These are phyloP conservation scores for Cystobasidium pallidum DNA, from an alignment of 1,284 basidiomycete species.

Conservation along the genomic window DNA sequence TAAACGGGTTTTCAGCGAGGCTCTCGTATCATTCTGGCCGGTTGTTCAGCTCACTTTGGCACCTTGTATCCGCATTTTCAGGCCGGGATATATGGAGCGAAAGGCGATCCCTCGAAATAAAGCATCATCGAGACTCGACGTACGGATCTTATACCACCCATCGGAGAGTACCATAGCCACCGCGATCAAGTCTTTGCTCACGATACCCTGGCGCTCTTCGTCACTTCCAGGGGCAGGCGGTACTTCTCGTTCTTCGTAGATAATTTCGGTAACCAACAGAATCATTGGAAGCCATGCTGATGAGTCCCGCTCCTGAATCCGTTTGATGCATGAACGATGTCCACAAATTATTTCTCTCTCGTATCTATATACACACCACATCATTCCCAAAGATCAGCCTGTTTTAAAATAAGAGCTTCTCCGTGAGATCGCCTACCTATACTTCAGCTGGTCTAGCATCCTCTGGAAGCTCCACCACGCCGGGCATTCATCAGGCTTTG, in stretches of 20 bases:
- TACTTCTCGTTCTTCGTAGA: conserved; percentile 59
- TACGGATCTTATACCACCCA: conserved; percentile 89
- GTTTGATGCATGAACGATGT: conserved; percentile 75
- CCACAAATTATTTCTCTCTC: conserved; percentile 82
- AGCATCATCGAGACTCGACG: conserved; percentile 67
- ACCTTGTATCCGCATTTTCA: conserved; percentile 79
- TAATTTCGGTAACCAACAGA: conserved; percentile 77
- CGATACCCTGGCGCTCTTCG: conserved; percentile 35
- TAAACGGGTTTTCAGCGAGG: conserved; percentile 4
- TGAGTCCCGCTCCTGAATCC: conserved; percentile 75
- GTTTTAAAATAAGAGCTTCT: too few species aligned
- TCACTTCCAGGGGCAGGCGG: conserved; percentile 55
- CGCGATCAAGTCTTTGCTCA: conserved; percentile 46
- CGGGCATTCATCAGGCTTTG: conserved; percentile 65
- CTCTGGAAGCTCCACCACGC: conserved; percentile 76
- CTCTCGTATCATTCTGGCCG: neutral
- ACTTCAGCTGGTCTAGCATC: conserved; percentile 78
- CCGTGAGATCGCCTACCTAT: conserved; percentile 66
- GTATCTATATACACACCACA: conserved; percentile 65
- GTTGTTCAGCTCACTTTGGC: conserved; percentile 66
- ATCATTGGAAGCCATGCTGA: conserved; percentile 75
- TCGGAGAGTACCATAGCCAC: conserved; percentile 82
- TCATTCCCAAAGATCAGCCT: too few species aligned
- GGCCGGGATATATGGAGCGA: conserved; percentile 71
- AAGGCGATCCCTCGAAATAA: conserved; percentile 70